phyloP scores from a whole-genome alignment of 768 basidiomycete genomes.

The Mycena amicta region DNA sequence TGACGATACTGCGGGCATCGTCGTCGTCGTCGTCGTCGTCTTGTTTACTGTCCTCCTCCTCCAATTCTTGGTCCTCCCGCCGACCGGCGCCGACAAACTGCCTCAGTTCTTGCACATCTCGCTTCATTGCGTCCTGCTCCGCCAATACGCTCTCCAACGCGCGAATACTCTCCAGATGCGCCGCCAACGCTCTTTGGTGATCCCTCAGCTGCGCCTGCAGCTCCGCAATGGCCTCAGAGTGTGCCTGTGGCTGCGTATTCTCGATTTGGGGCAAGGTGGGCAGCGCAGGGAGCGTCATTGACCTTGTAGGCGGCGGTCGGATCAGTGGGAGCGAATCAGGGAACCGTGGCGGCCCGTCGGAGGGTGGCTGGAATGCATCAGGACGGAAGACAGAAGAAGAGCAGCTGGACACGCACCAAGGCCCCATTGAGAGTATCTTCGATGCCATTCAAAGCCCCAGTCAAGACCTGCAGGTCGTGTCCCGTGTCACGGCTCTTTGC shows the following conservation, averaged over 20 bases:
- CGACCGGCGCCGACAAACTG: slow-evolving; percentile 49
- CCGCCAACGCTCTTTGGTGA: slow-evolving; percentile 75
- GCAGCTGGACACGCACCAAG: slow-evolving; percentile 51
- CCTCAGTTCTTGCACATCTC: slow-evolving; percentile 72
- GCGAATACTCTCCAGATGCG: slow-evolving; percentile 79
- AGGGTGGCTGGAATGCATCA: slow-evolving; percentile 48
- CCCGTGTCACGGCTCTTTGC: slow-evolving; percentile 95
- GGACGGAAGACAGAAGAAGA: neutral
- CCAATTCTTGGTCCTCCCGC: neutral
- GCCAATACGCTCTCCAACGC: slow-evolving; percentile 77
- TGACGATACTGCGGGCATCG: slow-evolving; percentile 70
- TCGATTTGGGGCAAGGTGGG: slow-evolving; percentile 3
- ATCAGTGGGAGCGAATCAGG: slow-evolving; percentile 69
- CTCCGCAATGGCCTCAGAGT: slow-evolving; percentile 44
- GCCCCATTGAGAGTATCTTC: slow-evolving; percentile 87
- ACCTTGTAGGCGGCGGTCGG: slow-evolving; percentile 41
- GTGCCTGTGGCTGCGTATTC: neutral
- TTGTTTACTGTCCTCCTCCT: slow-evolving; percentile 15
- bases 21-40: slow-evolving; percentile 62
- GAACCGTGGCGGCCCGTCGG: slow-evolving; percentile 50
- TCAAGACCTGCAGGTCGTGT: slow-evolving; percentile 76
- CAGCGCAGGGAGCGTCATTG: slow-evolving; percentile 25
- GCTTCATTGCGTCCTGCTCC: slow-evolving; percentile 83
- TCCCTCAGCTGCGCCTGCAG: slow-evolving; percentile 84
- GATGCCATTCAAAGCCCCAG: slow-evolving; percentile 82